phyloP scores from a whole-genome alignment of 129 eudicot species.

The Helianthus tuberosus region DNA sequence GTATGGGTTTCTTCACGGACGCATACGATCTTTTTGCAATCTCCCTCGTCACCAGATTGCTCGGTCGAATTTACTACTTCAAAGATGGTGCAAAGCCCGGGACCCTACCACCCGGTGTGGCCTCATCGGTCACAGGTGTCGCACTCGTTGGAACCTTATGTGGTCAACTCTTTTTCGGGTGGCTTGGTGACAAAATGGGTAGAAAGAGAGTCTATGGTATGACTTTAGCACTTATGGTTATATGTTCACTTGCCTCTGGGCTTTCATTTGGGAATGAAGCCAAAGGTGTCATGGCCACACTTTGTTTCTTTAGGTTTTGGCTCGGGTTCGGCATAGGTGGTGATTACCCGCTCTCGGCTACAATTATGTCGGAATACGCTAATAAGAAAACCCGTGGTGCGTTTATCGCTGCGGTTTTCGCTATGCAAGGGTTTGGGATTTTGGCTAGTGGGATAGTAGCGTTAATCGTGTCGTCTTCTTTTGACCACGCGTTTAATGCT shows the following conservation, averaged over 20 bases:
- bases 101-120: constrained; percentile 39
- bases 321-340: constrained; percentile 70
- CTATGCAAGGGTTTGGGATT: constrained; percentile 69
- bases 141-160: constrained; percentile 50
- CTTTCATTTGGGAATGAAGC: constrained; percentile 39
- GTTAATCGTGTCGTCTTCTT: constrained; percentile 37
- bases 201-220: constrained; percentile 53
- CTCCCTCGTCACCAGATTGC: constrained; percentile 50
- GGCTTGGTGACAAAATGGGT: constrained; percentile 65
- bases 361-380: constrained; percentile 64
- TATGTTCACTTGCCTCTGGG: constrained; percentile 51
- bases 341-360: constrained; percentile 62
- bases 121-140: constrained; percentile 48
- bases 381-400: constrained; percentile 59
- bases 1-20: constrained; percentile 66
- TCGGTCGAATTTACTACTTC: constrained; percentile 55
- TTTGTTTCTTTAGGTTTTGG: constrained; percentile 66
- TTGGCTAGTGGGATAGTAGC: constrained; percentile 50
- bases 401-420: constrained; percentile 63
- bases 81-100: constrained; percentile 38
- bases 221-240: constrained; percentile 47
- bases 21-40: constrained; percentile 59
- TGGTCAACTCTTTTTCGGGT: constrained; percentile 57
- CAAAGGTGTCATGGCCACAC: constrained; percentile 45
- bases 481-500: constrained; percentile 30